Conservation (phyloP, 345 rosid genomes). For the Viola odorata region DNA sequence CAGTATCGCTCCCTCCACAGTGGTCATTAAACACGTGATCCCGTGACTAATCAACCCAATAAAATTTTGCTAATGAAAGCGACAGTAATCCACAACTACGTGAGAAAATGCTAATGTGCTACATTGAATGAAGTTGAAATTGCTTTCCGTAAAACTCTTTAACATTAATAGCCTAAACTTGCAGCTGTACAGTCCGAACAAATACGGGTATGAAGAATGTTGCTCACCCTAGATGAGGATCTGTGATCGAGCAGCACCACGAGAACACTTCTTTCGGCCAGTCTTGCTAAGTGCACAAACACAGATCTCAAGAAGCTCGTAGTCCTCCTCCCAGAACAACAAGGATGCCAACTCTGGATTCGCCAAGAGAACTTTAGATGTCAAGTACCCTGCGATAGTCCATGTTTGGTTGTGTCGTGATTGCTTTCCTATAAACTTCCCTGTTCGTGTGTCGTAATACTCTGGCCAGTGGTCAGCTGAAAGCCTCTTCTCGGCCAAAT, state of each 20-base stretch:
- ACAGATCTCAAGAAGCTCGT: conserved; percentile 79
- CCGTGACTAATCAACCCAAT: no score
- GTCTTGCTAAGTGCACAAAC: conserved; percentile 76
- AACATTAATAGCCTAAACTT: conserved; percentile 5
- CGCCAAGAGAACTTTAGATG: conserved; percentile 72
- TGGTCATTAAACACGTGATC: no score
- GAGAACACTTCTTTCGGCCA: conserved; percentile 85
- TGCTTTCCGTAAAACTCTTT: background rate
- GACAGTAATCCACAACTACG: no score
- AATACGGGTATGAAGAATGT: conserved; percentile 6
- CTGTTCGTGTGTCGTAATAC: conserved; percentile 80
- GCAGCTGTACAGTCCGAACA: conserved; percentile 28
- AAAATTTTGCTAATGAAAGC: no score
- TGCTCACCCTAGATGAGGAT: conserved; percentile 51
- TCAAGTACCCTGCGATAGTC: conserved; percentile 86
- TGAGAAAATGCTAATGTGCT: no score
- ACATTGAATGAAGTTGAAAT: background rate
- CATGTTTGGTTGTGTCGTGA: conserved; percentile 85
- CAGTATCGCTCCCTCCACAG: no score
- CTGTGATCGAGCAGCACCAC: conserved; percentile 86
- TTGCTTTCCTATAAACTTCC: conserved; percentile 88
- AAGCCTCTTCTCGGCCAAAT: conserved; percentile 77
- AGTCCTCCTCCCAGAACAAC: conserved; percentile 92
- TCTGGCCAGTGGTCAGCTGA: conserved; percentile 79
- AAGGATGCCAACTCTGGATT: conserved; percentile 74